These are phyloP conservation scores for Apiospora pterosperma DNA, from an alignment of 2,329 filamentous ascomycete species.

Conservation along the genomic window DNA sequence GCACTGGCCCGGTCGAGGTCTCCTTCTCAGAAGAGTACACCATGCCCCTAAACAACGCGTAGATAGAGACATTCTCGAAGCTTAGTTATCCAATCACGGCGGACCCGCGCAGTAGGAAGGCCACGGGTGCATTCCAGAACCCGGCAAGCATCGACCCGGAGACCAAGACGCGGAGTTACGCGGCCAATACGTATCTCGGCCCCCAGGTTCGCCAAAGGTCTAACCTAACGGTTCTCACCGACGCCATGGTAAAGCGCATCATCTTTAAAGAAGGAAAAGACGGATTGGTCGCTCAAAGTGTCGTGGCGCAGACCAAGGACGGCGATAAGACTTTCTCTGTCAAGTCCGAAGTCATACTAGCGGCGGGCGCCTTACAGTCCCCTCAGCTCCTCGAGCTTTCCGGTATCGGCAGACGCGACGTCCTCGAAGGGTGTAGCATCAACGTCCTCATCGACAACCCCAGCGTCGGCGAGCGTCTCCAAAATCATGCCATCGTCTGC, in stretches of 20 bases:
- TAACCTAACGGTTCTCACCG: slow-evolving; percentile 2
- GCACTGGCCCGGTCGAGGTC: slow-evolving; percentile 33
- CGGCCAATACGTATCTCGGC: slow-evolving; percentile 5
- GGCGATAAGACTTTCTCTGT: background rate
- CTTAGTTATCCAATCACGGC: slow-evolving; percentile 29
- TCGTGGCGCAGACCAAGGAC: background rate
- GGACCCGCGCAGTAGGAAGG: slow-evolving; percentile 29
- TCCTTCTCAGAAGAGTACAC: slow-evolving; percentile 33
- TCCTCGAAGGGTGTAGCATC: slow-evolving; percentile 38
- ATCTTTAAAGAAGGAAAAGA: no score
- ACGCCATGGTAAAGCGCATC: background rate
- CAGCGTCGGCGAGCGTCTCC: slow-evolving; percentile 46
- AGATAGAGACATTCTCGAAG: slow-evolving; percentile 33
- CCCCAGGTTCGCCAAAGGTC: slow-evolving; percentile 10
- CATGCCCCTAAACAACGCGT: slow-evolving; percentile 28
- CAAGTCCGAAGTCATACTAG: slow-evolving; percentile 41
- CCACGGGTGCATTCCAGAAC: slow-evolving; percentile 30
- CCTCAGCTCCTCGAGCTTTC: slow-evolving; percentile 47
- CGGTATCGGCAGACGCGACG: slow-evolving; percentile 38
- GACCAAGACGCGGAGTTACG: background rate
- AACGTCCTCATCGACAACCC: slow-evolving; percentile 36
- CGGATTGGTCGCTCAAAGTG: no score
- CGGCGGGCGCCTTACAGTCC: slow-evolving; percentile 43
- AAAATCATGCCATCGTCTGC: slow-evolving; percentile 29
- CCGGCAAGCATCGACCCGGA: background rate